Evolutionary conservation across 2,329 filamentous ascomycete genomes (phyloP).

Genomic region (Saccharata proteae): DNA sequence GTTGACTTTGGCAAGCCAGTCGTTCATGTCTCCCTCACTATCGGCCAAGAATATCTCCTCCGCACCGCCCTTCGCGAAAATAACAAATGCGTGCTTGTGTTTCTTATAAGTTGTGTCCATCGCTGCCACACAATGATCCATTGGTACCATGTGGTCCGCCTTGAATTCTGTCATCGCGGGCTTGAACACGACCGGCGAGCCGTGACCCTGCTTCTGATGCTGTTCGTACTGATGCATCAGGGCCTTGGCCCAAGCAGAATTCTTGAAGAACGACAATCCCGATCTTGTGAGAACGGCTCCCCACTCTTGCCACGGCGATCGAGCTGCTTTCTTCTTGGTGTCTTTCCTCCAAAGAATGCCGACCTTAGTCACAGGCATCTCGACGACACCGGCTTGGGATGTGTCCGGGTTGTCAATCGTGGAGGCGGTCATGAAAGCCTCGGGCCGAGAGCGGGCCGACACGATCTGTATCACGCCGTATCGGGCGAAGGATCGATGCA

Average conservation of each 20-base stretch:
- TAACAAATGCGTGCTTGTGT: constrained; percentile 90
- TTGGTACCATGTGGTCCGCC: constrained; percentile 85
- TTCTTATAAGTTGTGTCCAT: constrained; percentile 80
- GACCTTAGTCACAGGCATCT: constrained; percentile 96
- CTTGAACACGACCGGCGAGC: constrained; percentile 74
- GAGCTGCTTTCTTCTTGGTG: constrained; percentile 79
- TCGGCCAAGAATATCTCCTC: constrained; percentile 90
- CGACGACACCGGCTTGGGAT: constrained; percentile 82
- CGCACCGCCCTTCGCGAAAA: constrained; percentile 65
- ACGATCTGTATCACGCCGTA: constrained; percentile 91
- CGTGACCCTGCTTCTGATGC: constrained; percentile 66
- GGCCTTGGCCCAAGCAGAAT: constrained; percentile 82
- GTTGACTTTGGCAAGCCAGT: constrained; percentile 93
- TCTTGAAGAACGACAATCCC: constrained; percentile 92
- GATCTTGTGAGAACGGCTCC: constrained; percentile 93
- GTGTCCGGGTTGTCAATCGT: constrained; percentile 75
- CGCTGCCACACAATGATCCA: constrained; percentile 80
- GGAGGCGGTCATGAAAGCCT: constrained; percentile 86
- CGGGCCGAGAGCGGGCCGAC: constrained; percentile 81
- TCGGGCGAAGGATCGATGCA: constrained; percentile 82
- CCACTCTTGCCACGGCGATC: constrained; percentile 98
- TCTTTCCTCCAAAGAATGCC: constrained; percentile 93
- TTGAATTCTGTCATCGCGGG: constrained; percentile 88
- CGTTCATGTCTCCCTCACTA: constrained; percentile 82
- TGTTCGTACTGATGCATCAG: constrained; percentile 79